Evolutionary conservation across 257 asterid genomes (phyloP), one percentile per base, ranked within the genome.

Genomic region (Craterostigma plantagineum): DNA sequence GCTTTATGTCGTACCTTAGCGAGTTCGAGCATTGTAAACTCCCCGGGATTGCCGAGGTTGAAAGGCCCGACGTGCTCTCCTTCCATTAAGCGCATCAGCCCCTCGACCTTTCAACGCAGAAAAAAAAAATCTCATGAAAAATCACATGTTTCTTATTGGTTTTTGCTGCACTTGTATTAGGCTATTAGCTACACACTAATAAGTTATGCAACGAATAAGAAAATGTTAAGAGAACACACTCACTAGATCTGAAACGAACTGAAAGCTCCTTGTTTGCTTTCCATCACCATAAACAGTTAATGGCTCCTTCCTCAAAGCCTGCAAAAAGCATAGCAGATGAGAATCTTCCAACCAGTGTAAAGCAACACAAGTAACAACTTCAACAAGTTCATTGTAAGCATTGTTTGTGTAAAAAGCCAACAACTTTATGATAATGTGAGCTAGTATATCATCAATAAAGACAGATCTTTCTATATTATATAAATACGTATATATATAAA

Each of bases 261-360:
- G 98, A 58, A 87, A 87, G 53, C 98, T 87, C 60, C 98, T 79
- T 11, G 98, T 87, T 43, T 87, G 98, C 56, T 82, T 82, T 44
- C 98, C 98, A 52, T 87, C 98, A 38, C 98, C 98, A 59, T 87
- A 87, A 17, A 87, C 93, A 4, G 95, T 82, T 58, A 87, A 62
- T 6, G 93, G 92, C 59, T 79, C 91, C 76, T 87, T 87, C 75
- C 98, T 79, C 58, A 87, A 68, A 41, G 98, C 98, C 98, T 86
- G 72, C n/a, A 13, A 13, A 36, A 36, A 60, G 55, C 36, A n/a
- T 14, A 8, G 42, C 9, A 14, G 18, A 38, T n/a, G 16, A 14
- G 7, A 0, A 35, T 14, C 11, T 14, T 23, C 6, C 6, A 23
- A 23, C 6, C 2, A 23, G 30, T 23, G 30, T 23, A 23, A 23